phyloP scores from a whole-genome alignment of 257 asterid genomes.

The Fraxinus americana region DNA sequence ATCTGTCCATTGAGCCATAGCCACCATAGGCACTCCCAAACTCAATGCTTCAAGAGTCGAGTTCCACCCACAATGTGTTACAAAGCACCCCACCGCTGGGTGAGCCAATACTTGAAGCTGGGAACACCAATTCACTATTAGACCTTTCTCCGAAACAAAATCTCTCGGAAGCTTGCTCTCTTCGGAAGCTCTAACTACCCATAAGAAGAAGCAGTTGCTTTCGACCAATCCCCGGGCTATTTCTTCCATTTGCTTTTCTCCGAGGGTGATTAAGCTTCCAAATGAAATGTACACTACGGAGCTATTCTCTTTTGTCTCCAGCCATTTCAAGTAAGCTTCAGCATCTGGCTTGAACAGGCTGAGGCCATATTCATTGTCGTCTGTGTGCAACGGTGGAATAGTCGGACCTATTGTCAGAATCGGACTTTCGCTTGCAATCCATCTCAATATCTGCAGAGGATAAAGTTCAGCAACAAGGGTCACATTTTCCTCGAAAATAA shows the following conservation, averaged over 20 bases:
- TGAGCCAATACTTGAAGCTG: constrained; percentile 36
- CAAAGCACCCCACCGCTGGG: constrained; percentile 44
- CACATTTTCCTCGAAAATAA: neutral
- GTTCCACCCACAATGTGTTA: constrained; percentile 63
- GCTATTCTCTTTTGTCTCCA: constrained; percentile 26
- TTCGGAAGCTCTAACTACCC: constrained; percentile 43
- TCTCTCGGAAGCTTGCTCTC: constrained; percentile 22
- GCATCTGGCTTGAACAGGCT: constrained; percentile 33
- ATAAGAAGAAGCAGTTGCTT: constrained; percentile 37
- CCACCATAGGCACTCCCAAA: constrained; percentile 45
- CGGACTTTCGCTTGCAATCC: constrained; percentile 28
- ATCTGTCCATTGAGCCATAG: constrained; percentile 47
- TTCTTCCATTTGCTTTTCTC: constrained; percentile 32
- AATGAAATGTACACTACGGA: constrained; percentile 45
- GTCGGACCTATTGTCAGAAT: constrained; percentile 42
- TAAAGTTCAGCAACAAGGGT: constrained; percentile 1
- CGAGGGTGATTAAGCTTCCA: constrained; percentile 34
- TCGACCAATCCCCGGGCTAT: constrained; percentile 31
- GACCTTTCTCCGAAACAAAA: constrained; percentile 15
- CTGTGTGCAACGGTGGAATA: constrained; percentile 35
- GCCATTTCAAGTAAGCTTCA: constrained; percentile 37
- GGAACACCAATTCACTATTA: constrained; percentile 28
- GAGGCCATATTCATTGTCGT: constrained; percentile 39
- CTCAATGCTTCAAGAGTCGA: constrained; percentile 51
- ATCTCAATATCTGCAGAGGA: constrained; percentile 31